phyloP scores from a whole-genome alignment of 805 yeast species.

The Clavispora vitiphila region DNA sequence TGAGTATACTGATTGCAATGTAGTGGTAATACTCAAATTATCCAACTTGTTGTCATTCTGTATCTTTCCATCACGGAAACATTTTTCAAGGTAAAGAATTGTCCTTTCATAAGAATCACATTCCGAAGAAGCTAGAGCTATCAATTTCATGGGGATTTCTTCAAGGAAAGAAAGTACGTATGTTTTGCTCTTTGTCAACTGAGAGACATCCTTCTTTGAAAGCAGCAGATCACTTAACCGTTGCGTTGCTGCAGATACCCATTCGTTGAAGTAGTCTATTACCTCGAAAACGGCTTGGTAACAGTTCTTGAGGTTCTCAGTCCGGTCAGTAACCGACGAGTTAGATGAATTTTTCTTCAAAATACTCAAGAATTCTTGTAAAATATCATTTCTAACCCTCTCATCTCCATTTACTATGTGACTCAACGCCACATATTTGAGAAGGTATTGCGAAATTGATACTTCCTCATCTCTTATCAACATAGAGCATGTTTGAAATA shows the following conservation, averaged over 20 bases:
- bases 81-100: constrained; percentile 76
- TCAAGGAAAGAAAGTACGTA: constrained; percentile 45
- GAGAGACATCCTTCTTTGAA: constrained; percentile 14
- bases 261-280: constrained; percentile 77
- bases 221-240: constrained; percentile 21
- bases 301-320: constrained; percentile 57
- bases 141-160: constrained; percentile 57
- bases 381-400: constrained; percentile 40
- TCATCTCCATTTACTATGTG: constrained; percentile 47
- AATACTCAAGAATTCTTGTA: constrained; percentile 56
- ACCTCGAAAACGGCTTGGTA: constrained; percentile 73
- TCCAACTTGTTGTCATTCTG: constrained; percentile 22
- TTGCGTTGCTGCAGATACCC: constrained; percentile 48
- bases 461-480: constrained; percentile 67
- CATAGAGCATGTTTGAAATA: constrained; percentile 60
- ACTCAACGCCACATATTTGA: constrained; percentile 73
- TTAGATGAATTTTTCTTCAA: constrained; percentile 40
- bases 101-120: constrained; percentile 87
- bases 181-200: constrained; percentile 23
- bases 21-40: constrained; percentile 36
- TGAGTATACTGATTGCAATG: constrained; percentile 78
- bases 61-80: constrained; percentile 41
- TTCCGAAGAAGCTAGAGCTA: constrained; percentile 77
- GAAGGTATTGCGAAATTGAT: constrained; percentile 59
- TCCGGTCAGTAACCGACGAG: constrained; percentile 43